A percentile compares a stretch with the other conserved stretches of the same genome.
phyloP scores from a whole-genome alignment of 2,329 filamentous ascomycete species.

The Trichoderma semiorbis region DNA sequence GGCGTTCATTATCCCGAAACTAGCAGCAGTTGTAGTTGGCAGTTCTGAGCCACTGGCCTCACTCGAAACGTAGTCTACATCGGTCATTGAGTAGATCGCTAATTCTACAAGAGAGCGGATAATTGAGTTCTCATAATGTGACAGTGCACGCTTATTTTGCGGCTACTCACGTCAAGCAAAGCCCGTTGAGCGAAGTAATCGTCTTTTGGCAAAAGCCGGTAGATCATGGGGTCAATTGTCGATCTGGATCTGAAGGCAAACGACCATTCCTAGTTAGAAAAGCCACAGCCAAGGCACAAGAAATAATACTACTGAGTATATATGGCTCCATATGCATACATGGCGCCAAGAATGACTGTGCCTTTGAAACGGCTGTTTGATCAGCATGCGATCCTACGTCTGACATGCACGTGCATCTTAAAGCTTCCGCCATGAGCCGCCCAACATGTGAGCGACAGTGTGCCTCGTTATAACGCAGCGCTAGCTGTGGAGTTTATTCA shows the following conservation, averaged over 20 bases:
- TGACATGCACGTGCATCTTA: not conserved
- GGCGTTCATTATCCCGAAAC: not conserved
- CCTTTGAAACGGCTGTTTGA: not conserved
- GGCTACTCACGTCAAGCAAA: rapidly evolving
- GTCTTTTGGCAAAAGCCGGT: not conserved
- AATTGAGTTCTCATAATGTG: not conserved
- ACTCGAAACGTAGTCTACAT: too few species aligned
- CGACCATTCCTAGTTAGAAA: not conserved
- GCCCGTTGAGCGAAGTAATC: not conserved
- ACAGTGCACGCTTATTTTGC: not conserved
- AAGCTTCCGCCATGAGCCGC: not conserved
- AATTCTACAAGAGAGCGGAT: not conserved
- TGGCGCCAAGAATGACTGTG: not conserved
- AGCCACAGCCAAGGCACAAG: not conserved
- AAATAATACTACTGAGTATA: too few species aligned
- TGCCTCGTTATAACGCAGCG: not conserved
- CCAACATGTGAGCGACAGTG: not conserved
- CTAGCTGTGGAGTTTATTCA: not conserved
- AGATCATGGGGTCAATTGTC: not conserved
- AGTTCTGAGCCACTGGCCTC: too few species aligned
- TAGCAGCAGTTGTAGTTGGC: not conserved
- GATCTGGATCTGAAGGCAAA: not conserved
- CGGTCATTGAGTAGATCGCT: too few species aligned
- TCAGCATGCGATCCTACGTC: not conserved
- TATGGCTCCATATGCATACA: not conserved